Evolutionary conservation across 441 rosid species (phyloP).

Genomic region (Erodium texanum): DNA sequence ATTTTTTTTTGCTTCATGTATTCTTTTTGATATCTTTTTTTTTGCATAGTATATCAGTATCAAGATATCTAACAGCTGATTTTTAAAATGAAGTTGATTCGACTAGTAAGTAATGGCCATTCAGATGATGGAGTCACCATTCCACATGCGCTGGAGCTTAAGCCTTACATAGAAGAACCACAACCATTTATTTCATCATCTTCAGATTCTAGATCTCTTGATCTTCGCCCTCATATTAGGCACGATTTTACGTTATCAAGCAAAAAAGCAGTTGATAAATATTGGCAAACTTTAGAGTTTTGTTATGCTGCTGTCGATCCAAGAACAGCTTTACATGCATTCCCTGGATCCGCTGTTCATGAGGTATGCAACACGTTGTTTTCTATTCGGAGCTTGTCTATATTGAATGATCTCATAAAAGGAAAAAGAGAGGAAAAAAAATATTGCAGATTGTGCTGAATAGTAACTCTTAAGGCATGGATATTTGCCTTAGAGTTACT

Average conservation of each 20-base stretch:
- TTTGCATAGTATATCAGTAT: slow-evolving; percentile 5
- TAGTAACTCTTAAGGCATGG: neutral
- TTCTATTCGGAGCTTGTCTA: slow-evolving; percentile 10
- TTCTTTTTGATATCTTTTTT: neutral
- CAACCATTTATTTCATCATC: slow-evolving; percentile 42
- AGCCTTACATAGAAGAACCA: slow-evolving; percentile 92
- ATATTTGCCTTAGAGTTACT: slow-evolving; percentile 6
- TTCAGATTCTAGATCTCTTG: slow-evolving; percentile 39
- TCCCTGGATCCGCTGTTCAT: slow-evolving; percentile 90
- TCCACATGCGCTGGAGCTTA: slow-evolving; percentile 74
- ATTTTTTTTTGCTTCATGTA: neutral
- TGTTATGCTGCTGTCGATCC: slow-evolving; percentile 90
- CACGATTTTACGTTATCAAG: slow-evolving; percentile 81
- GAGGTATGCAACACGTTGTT: slow-evolving; percentile 48
- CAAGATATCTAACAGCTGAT: neutral
- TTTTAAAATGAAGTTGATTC: slow-evolving; percentile 48
- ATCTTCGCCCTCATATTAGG: slow-evolving; percentile 87
- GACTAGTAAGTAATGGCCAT: slow-evolving; percentile 51
- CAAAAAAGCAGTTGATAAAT: slow-evolving; percentile 77
- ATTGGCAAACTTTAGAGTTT: slow-evolving; percentile 91
- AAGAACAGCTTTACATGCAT: slow-evolving; percentile 75
- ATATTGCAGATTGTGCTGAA: neutral
- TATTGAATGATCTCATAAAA: neutral
- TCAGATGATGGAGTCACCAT: slow-evolving; percentile 39
- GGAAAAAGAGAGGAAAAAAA: neutral